phyloP scores from a whole-genome alignment of 441 rosid species.

The Arabidopsis hybrid region DNA sequence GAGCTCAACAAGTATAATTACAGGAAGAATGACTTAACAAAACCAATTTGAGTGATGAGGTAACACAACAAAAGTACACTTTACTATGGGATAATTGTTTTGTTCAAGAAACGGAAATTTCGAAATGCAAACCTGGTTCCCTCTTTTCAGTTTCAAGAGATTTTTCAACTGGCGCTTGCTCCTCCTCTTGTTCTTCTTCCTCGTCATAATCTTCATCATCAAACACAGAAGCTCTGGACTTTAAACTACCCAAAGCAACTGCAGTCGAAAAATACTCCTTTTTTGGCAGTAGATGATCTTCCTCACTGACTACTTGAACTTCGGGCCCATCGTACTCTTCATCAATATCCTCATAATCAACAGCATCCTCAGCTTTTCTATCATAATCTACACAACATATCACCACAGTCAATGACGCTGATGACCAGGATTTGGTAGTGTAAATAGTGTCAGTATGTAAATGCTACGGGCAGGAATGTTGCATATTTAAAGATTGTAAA shows the following conservation, averaged over 20 bases:
- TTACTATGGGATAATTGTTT: slow-evolving; percentile 3
- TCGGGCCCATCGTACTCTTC: slow-evolving; percentile 98
- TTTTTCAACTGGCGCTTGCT: slow-evolving; percentile 51
- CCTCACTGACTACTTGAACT: slow-evolving; percentile 80
- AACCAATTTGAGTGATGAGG: slow-evolving; percentile 17
- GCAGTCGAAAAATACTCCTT: slow-evolving; percentile 71
- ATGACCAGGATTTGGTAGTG: slow-evolving; percentile 32
- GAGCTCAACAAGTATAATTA: slow-evolving; percentile 10
- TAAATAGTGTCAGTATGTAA: slow-evolving; percentile 20
- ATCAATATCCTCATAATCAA: slow-evolving; percentile 95
- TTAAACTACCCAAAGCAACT: slow-evolving; percentile 57
- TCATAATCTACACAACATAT: slow-evolving; percentile 73
- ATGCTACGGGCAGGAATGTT: slow-evolving; percentile 24
- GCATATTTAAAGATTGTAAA: slow-evolving; percentile 13
- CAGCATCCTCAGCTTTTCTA: slow-evolving; percentile 94
- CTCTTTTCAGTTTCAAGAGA: slow-evolving; percentile 49
- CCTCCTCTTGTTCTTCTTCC: slow-evolving; percentile 77
- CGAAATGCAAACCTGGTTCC: slow-evolving; percentile 54
- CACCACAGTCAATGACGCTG: slow-evolving; percentile 34
- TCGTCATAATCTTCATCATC: slow-evolving; percentile 98
- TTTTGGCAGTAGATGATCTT: slow-evolving; percentile 82
- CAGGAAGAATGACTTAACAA: slow-evolving; percentile 5
- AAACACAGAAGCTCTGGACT: slow-evolving; percentile 61
- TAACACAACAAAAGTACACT: slow-evolving; percentile 30
- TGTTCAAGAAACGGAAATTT: slow-evolving; percentile 18